Evolutionary conservation across 2,329 filamentous ascomycete genomes (phyloP).

Genomic region (Rhexocercosporidium sp.): DNA sequence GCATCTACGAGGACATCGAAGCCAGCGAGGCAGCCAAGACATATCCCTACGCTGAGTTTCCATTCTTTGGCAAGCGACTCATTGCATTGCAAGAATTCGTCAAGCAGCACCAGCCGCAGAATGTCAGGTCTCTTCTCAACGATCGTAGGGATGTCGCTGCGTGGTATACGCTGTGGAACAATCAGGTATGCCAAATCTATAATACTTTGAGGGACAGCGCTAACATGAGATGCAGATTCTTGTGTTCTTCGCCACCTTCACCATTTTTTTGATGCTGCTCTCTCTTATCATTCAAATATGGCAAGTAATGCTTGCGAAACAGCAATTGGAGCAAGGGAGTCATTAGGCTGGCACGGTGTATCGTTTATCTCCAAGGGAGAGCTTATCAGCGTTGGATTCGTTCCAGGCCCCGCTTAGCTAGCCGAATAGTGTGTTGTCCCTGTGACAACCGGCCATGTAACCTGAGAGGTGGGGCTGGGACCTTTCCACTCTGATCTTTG

Average conservation of each 20-base stretch:
- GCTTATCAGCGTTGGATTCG: neutral
- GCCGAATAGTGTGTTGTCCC: neutral
- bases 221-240: conserved; percentile 1
- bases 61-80: conserved; percentile 27
- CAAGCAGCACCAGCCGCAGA: conserved; percentile 11
- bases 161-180: conserved; percentile 27
- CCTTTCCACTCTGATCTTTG: neutral
- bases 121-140: conserved; percentile 19
- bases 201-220: neutral
- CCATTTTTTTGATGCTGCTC: conserved; percentile 17
- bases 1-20: conserved; percentile 26
- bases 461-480: neutral
- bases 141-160: conserved; percentile 19
- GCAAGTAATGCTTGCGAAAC: conserved; percentile 13
- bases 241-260: conserved; percentile 12
- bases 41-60: conserved; percentile 20
- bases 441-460: neutral
- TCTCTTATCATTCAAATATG: conserved; percentile 15
- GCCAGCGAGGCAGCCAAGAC: conserved; percentile 17
- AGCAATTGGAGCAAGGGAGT: conserved; percentile 14
- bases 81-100: conserved; percentile 26
- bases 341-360: neutral
- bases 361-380: neutral
- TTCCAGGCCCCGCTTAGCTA: neutral
- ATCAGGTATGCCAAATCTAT: neutral